phyloP scores from a whole-genome alignment of 1,284 basidiomycete species.

The Veloporphyrellus conicus region DNA sequence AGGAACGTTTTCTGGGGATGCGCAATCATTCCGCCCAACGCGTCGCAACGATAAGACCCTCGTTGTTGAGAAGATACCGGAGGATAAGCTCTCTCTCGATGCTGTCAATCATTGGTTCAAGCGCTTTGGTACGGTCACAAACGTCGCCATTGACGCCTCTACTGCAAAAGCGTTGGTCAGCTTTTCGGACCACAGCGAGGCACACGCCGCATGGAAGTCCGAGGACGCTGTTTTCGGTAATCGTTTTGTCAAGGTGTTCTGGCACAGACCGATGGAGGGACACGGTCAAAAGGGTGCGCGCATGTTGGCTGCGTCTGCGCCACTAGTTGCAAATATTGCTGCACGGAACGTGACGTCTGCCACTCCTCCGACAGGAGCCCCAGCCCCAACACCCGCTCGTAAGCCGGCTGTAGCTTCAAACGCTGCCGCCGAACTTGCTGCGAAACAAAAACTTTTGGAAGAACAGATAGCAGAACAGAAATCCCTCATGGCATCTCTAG shows the following conservation, averaged over 20 bases:
- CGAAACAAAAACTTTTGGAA: constrained; percentile 74
- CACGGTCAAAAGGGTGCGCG: constrained; percentile 73
- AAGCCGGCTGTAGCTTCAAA: constrained; percentile 33
- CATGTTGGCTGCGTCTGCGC: constrained; percentile 74
- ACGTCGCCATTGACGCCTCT: constrained; percentile 81
- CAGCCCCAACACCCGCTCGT: constrained; percentile 24
- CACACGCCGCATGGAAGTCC: constrained; percentile 84
- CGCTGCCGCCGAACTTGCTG: constrained; percentile 51
- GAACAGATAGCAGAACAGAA: constrained; percentile 89
- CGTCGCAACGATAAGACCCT: constrained; percentile 78
- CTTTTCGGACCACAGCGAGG: constrained; percentile 82
- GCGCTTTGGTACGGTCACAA: constrained; percentile 89
- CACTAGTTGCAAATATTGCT: constrained; percentile 60
- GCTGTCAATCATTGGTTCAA: constrained; percentile 87
- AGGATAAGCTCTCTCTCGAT: constrained; percentile 73
- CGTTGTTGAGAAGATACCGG: constrained; percentile 92
- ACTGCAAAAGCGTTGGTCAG: constrained; percentile 80
- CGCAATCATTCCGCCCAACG: constrained; percentile 61
- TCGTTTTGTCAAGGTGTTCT: constrained; percentile 91
- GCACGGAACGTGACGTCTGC: constrained; percentile 23
- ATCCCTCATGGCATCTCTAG: constrained; percentile 70
- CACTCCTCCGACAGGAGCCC: constrained; percentile 16
- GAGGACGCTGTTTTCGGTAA: constrained; percentile 93
- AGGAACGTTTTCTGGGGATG: constrained; percentile 57
- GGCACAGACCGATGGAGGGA: constrained; percentile 88